Conservation (phyloP, 2,329 filamentous ascomycete genomes). For the Magnaporthiopsis incrustans region DNA sequence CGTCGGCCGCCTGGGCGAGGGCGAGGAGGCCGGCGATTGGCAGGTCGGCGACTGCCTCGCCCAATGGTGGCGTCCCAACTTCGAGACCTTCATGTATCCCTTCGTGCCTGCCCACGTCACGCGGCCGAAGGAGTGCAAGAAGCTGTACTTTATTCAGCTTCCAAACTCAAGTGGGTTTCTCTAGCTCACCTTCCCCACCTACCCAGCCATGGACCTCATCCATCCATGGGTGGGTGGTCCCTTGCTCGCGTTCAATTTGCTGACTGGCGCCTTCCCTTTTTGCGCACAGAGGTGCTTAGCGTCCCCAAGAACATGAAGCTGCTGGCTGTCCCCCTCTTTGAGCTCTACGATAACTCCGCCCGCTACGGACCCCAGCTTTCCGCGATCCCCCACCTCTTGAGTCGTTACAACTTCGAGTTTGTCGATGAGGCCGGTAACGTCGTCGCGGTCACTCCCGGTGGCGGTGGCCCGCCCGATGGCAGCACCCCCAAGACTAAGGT, state of each 20-base stretch:
- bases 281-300: constrained; percentile 69
- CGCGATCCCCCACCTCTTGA: constrained; percentile 90
- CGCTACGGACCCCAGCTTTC: constrained; percentile 93
- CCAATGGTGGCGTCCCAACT: constrained; percentile 98
- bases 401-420: constrained; percentile 95
- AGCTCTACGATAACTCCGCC: constrained; percentile 95
- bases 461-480: constrained; percentile 38
- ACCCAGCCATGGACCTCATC: background rate
- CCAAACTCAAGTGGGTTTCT: constrained; percentile 70
- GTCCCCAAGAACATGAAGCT: constrained; percentile 99
- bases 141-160: constrained; percentile 93
- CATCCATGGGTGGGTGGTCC: no score
- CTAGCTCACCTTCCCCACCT: background rate
- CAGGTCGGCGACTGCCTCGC: constrained; percentile 89
- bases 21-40: constrained; percentile 82
- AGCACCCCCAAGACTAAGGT: constrained; percentile 58
- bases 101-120: constrained; percentile 96
- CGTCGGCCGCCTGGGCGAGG: constrained; percentile 77
- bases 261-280: background rate
- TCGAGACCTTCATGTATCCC: constrained; percentile 99
- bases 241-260: background rate
- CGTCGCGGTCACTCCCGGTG: constrained; percentile 74
- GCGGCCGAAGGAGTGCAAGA: constrained; percentile 97
- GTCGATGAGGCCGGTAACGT: constrained; percentile 88
- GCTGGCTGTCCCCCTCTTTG: constrained; percentile 90